Evolutionary conservation across 352 stramenopile genomes (phyloP).

Genomic region (Saprolegnia parasitica): DNA sequence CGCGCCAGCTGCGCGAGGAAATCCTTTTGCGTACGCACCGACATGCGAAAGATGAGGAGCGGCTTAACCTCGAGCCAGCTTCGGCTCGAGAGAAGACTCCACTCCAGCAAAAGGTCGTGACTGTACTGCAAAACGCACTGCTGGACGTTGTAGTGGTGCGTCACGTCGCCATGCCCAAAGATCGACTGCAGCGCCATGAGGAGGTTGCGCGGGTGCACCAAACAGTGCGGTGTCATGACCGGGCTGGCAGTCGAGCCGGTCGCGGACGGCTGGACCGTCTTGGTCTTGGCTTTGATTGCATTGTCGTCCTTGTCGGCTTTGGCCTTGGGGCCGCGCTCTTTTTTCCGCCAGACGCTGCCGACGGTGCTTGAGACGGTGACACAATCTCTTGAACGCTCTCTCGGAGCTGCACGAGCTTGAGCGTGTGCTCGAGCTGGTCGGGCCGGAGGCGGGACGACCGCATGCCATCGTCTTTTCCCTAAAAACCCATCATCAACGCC

Average conservation of each 20-base stretch:
- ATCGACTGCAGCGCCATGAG: slow-evolving; percentile 17
- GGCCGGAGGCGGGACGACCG: neutral
- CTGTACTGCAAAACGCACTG: slow-evolving; percentile 17
- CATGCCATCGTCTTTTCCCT: slow-evolving; percentile 16
- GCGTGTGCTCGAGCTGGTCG: neutral
- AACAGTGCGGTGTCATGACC: neutral
- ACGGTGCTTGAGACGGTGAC: neutral
- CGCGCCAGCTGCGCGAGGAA: slow-evolving; percentile 7
- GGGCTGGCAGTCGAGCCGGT: neutral
- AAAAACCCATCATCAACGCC: neutral
- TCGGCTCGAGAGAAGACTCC: neutral
- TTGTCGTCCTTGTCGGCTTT: slow-evolving; percentile 5
- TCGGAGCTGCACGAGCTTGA: slow-evolving; percentile 10
- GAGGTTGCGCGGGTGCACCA: slow-evolving; percentile 18
- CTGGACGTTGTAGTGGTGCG: slow-evolving; percentile 2
- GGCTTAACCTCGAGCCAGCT: slow-evolving; percentile 21
- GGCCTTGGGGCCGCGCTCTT: slow-evolving; percentile 10
- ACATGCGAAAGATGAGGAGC: slow-evolving; percentile 14
- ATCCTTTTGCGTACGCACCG: slow-evolving; percentile 19
- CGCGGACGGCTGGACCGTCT: neutral
- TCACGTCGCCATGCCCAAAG: slow-evolving; percentile 1
- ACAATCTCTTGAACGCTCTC: neutral
- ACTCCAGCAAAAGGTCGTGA: neutral
- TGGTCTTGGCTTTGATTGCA: slow-evolving; percentile 6
- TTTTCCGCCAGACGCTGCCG: neutral